phyloP scores from a whole-genome alignment of 371 early-diverging fungal species.

The Haplosporangium sp. region DNA sequence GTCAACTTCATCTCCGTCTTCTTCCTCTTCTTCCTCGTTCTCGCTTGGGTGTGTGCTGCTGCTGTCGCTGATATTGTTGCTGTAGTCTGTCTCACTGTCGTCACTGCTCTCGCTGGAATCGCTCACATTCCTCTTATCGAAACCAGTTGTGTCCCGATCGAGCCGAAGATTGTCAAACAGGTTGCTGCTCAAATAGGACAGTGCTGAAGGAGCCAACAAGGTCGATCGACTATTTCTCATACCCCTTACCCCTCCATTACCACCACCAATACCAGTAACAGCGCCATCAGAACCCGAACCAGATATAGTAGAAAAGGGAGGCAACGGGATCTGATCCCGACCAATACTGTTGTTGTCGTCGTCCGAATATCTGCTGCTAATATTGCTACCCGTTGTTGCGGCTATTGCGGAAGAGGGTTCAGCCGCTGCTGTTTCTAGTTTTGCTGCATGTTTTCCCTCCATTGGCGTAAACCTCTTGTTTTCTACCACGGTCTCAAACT shows the following conservation, averaged over 20 bases:
- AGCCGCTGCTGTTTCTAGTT: slow-evolving; percentile 1
- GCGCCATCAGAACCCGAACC: slow-evolving; percentile 4
- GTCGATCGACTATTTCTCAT: slow-evolving; percentile 3
- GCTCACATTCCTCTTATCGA: background rate
- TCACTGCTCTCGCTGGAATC: slow-evolving; percentile 2
- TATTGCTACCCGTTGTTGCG: background rate
- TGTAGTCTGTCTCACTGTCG: slow-evolving; percentile 24
- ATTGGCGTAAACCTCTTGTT: slow-evolving; percentile 12
- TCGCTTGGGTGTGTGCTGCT: slow-evolving; percentile 28
- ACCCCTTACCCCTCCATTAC: background rate
- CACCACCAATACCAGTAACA: background rate
- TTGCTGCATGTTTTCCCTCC: slow-evolving; percentile 5
- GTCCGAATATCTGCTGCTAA: background rate
- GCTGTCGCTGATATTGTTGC: slow-evolving; percentile 21
- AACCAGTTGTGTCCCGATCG: slow-evolving; percentile 6
- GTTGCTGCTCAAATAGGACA: slow-evolving; percentile 31
- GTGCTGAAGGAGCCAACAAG: slow-evolving; percentile 19
- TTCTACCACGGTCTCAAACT: slow-evolving; percentile 11
- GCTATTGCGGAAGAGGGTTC: no score
- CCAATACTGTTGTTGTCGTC: background rate
- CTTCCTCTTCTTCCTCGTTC: slow-evolving; percentile 27
- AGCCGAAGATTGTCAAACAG: slow-evolving; percentile 20
- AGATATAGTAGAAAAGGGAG: slow-evolving; percentile 4
- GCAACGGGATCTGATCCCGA: background rate
- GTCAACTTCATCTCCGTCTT: slow-evolving; percentile 22